phyloP scores from a whole-genome alignment of 441 rosid species.

The Adansonia rubrostipa region DNA sequence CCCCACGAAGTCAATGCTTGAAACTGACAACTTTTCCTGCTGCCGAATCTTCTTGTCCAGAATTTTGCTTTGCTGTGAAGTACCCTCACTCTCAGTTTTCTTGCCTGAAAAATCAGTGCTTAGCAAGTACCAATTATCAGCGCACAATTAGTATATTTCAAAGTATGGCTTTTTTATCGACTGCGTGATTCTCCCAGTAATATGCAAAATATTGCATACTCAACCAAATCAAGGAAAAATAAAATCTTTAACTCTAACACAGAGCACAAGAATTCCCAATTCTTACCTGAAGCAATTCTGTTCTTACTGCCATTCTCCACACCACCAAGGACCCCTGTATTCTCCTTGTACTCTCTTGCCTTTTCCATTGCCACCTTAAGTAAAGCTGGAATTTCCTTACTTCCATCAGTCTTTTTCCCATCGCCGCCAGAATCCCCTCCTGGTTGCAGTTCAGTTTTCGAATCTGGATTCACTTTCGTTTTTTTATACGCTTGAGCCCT shows the following conservation, averaged over 20 bases:
- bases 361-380: slow-evolving; percentile 53
- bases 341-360: slow-evolving; percentile 45
- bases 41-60: slow-evolving; percentile 37
- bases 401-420: slow-evolving; percentile 13
- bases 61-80: slow-evolving; percentile 31
- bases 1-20: slow-evolving; percentile 75
- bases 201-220: background rate
- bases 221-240: background rate
- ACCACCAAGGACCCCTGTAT: slow-evolving; percentile 30
- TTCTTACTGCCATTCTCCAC: slow-evolving; percentile 29
- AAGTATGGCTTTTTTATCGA: background rate
- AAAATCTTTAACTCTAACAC: background rate
- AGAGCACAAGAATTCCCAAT: slow-evolving; percentile 2
- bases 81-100: slow-evolving; percentile 35
- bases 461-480: slow-evolving; percentile 23
- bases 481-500: slow-evolving; percentile 66
- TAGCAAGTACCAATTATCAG: slow-evolving; percentile 28
- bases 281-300: slow-evolving; percentile 37
- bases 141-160: slow-evolving; percentile 18
- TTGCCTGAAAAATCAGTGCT: slow-evolving; percentile 40
- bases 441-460: slow-evolving; percentile 26
- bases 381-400: slow-evolving; percentile 36
- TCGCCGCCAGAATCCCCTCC: slow-evolving; percentile 24
- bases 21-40: slow-evolving; percentile 52
- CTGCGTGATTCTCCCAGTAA: background rate